Evolutionary conservation across 345 rosid species (phyloP).

Genomic region (Lepidium didymum): DNA sequence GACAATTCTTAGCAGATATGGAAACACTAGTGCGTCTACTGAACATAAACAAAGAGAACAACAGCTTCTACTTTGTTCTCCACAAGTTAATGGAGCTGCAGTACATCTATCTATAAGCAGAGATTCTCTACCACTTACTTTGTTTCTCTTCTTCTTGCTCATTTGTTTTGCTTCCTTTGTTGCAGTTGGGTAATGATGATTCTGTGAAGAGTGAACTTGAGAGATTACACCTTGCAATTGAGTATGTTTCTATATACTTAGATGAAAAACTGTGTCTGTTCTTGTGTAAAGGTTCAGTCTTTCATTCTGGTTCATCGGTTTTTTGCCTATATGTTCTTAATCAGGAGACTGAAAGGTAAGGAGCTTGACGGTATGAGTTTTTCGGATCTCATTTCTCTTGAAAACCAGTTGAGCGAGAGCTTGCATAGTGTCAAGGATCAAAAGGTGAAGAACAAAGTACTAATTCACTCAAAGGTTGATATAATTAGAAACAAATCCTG

Average conservation of each 20-base stretch:
- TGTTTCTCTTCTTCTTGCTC: background rate
- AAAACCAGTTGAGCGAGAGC: conserved; percentile 29
- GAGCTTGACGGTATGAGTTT: conserved; percentile 30
- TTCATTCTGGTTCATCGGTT: background rate
- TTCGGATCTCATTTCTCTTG: conserved; percentile 25
- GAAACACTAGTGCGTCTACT: background rate
- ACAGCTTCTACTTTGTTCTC: conserved; percentile 9
- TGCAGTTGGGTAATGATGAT: conserved; percentile 17
- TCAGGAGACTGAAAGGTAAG: conserved; percentile 29
- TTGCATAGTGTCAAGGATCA: conserved; percentile 29
- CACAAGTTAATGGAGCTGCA: conserved; percentile 4
- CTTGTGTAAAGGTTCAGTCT: background rate
- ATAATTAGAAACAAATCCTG: background rate
- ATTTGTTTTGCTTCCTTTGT: background rate
- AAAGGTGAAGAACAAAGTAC: conserved; percentile 13
- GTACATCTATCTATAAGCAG: background rate
- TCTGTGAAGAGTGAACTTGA: conserved; percentile 7
- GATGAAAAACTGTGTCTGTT: background rate
- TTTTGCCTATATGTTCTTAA: background rate
- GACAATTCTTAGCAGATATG: conserved; percentile 19
- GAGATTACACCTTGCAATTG: conserved; percentile 26
- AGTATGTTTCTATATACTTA: conserved; percentile 7
- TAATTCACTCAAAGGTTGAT: background rate
- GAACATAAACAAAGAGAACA: conserved; percentile 17
- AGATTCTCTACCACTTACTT: background rate